phyloP scores from a whole-genome alignment of 2,329 filamentous ascomycete genomes.

The Aspergillus costaricaensis region DNA sequence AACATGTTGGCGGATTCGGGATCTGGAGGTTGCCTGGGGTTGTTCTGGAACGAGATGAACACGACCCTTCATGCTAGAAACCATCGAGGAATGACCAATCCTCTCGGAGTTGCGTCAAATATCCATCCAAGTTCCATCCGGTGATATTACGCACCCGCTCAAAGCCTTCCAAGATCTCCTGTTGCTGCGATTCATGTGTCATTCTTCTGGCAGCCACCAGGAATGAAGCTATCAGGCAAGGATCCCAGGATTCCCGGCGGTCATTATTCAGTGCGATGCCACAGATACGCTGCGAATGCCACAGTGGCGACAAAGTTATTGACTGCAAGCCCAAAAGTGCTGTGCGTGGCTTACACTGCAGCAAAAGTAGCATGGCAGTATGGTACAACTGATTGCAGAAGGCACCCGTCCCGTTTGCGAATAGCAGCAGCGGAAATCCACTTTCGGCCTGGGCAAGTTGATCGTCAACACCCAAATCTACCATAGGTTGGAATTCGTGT shows the following conservation, averaged over 20 bases:
- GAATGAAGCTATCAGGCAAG: conserved; percentile 50
- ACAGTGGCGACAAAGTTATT: conserved; percentile 46
- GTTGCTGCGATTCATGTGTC: conserved; percentile 53
- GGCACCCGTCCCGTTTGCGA: conserved; percentile 47
- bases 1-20: conserved; percentile 55
- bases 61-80: conserved; percentile 1
- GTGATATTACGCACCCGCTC: conserved; percentile 44
- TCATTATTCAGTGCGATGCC: conserved; percentile 54
- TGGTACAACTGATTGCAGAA: conserved; percentile 59
- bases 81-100: conserved; percentile 30
- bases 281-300: conserved; percentile 54
- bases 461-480: conserved; percentile 39
- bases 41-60: conserved; percentile 20
- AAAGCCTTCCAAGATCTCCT: conserved; percentile 44
- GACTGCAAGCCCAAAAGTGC: conserved; percentile 35
- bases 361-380: conserved; percentile 55
- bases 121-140: conserved; percentile 41
- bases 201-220: conserved; percentile 49
- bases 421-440: conserved; percentile 45
- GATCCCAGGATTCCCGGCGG: conserved; percentile 51
- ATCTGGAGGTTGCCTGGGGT: conserved; percentile 48
- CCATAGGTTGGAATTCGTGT: conserved; percentile 32
- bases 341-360: conserved; percentile 54
- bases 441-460: conserved; percentile 16
- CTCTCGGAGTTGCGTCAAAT: conserved; percentile 20